Percentiles rank a stretch among this genome's conserved stretches.
Conservation (phyloP, 495 filamentous ascomycete species). For the Elaphomyces granulatus region DNA sequence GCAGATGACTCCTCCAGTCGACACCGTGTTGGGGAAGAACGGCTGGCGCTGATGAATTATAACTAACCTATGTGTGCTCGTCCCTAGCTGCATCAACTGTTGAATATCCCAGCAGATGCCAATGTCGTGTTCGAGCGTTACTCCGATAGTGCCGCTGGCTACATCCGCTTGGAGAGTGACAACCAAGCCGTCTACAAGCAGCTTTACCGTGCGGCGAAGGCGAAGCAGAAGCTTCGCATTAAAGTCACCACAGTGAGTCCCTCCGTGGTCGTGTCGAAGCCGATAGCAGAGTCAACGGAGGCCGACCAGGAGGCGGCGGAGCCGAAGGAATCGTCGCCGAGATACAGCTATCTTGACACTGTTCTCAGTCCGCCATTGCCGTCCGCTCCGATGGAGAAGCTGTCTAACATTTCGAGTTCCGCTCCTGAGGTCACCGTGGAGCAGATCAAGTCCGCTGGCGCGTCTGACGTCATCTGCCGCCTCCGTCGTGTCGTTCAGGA, state of each 20-base stretch:
- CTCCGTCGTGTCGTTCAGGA: conserved; percentile 20
- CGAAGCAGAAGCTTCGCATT: conserved; percentile 93
- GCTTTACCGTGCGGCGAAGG: conserved; percentile 91
- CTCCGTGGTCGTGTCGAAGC: neutral
- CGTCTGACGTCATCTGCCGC: conserved; percentile 11
- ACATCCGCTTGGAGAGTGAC: conserved; percentile 59
- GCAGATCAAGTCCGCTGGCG: conserved; percentile 3
- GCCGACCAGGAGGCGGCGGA: conserved; percentile 2
- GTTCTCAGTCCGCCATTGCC: conserved; percentile 25
- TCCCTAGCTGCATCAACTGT: conserved; percentile 56
- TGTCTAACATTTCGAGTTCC: conserved; percentile 5
- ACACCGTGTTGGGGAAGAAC: no score
- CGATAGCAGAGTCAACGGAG: neutral
- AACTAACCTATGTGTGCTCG: no score
- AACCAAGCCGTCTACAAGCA: conserved; percentile 88
- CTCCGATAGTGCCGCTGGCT: conserved; percentile 80
- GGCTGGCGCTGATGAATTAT: no score
- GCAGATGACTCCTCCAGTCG: no score
- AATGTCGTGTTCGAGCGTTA: conserved; percentile 79
- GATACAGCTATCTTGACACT: conserved; percentile 31
- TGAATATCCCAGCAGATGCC: conserved; percentile 53
- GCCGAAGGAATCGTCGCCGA: conserved; percentile 5
- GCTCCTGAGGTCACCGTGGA: conserved; percentile 4
- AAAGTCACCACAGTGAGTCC: conserved; percentile 32
- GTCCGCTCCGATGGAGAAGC: conserved; percentile 7